Evolutionary conservation across 2,329 filamentous ascomycete species (phyloP).

Genomic region (Cytospora piceae): DNA sequence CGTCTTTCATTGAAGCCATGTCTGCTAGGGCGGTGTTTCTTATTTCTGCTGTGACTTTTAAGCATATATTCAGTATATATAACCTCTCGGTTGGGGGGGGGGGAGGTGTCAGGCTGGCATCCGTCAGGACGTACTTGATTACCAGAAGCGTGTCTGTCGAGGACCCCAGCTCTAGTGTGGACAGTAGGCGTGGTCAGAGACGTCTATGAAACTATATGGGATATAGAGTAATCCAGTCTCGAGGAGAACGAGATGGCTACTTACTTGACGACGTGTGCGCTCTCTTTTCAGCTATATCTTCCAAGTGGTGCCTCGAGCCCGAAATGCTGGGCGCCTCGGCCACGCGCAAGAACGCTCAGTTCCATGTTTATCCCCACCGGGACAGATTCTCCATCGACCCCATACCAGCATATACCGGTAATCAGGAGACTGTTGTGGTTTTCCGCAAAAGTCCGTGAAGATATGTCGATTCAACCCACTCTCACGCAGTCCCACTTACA

Average conservation of each 20-base stretch:
- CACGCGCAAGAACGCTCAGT: no score
- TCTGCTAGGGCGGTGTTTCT: not conserved
- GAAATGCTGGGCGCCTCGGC: not conserved
- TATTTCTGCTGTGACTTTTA: not conserved
- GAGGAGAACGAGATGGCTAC: not conserved
- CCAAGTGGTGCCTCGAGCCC: not conserved
- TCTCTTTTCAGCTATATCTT: conserved; percentile 2
- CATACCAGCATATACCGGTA: not conserved
- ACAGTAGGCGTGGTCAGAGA: not conserved
- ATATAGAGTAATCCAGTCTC: not conserved
- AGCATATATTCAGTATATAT: not conserved
- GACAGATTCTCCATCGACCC: not conserved
- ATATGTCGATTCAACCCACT: not conserved
- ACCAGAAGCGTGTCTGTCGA: not conserved
- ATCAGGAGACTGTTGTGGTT: not conserved
- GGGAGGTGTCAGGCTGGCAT: not conserved
- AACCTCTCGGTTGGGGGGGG: not conserved
- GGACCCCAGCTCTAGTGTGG: not conserved
- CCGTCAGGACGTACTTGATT: not conserved
- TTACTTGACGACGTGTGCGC: not conserved
- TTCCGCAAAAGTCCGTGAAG: not conserved
- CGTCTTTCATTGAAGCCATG: not conserved
- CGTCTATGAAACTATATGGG: not conserved
- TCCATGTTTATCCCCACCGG: no score
- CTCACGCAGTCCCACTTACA: not conserved